These are phyloP conservation scores for Ceratocystis lukuohia DNA, from an alignment of 2,329 filamentous ascomycete species.

Conservation along the genomic window DNA sequence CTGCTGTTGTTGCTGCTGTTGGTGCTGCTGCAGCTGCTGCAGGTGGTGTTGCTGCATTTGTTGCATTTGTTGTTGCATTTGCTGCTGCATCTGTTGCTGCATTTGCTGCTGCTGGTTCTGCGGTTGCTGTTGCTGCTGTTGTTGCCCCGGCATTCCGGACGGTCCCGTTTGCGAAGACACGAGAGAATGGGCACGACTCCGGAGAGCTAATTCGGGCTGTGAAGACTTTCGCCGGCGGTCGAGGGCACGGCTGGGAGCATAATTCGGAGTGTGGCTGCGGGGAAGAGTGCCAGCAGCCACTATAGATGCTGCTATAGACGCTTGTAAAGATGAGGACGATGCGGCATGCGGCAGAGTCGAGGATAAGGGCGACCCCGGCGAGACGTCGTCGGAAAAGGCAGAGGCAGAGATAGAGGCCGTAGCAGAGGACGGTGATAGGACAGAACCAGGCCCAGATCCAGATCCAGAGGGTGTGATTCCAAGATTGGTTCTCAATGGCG, in stretches of 20 bases:
- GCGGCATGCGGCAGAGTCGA: constrained; percentile 6
- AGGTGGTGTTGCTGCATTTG: constrained; percentile 31
- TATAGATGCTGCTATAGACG: constrained; percentile 24
- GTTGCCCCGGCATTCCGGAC: constrained; percentile 30
- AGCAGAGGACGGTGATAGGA: constrained; percentile 1
- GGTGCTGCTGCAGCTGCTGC: constrained; percentile 22
- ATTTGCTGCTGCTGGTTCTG: constrained; percentile 10
- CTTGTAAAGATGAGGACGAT: constrained; percentile 11
- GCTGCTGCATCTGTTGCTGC: constrained; percentile 19
- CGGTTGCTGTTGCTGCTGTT: constrained; percentile 30
- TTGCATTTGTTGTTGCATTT: constrained; percentile 28
- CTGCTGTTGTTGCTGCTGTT: background rate
- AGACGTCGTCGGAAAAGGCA: constrained; percentile 1
- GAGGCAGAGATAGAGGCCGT: constrained; percentile 6
- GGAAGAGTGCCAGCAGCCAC: constrained; percentile 30
- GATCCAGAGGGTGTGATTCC: background rate
- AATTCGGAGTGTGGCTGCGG: constrained; percentile 49
- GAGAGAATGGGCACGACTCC: constrained; percentile 38
- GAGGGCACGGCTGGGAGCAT: constrained; percentile 45
- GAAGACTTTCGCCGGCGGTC: constrained; percentile 38
- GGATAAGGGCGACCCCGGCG: background rate
- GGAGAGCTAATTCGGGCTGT: constrained; percentile 40
- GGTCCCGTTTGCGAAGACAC: constrained; percentile 24
- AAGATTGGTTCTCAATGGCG: background rate
- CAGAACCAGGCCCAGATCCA: background rate